phyloP scores from a whole-genome alignment of 306 rosid species.

The Carpinus fangiana region DNA sequence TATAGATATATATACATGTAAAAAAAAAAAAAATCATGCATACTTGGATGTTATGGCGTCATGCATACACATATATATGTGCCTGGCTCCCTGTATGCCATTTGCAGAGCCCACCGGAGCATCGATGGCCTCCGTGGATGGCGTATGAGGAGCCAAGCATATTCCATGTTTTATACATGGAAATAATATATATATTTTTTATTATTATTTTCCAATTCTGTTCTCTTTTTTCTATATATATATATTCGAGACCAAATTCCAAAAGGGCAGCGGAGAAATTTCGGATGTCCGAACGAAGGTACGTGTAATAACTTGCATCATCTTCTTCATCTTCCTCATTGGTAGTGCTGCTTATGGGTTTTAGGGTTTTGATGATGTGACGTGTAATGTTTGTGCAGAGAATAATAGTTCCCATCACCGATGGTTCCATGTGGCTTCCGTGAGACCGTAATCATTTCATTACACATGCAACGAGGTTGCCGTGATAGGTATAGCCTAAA shows the following conservation, averaged over 20 bases:
- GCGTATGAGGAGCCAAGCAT: slow-evolving; percentile 99
- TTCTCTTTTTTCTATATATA: neutral
- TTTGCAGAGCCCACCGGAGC: slow-evolving; percentile 70
- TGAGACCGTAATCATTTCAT: slow-evolving; percentile 26
- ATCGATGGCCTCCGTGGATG: slow-evolving; percentile 84
- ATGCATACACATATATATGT: slow-evolving; percentile 27
- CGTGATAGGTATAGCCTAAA: slow-evolving; percentile 27
- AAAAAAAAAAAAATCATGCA: neutral
- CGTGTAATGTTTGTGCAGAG: slow-evolving; percentile 9
- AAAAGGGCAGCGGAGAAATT: slow-evolving; percentile 22
- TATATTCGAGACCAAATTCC: neutral
- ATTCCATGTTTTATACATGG: slow-evolving; percentile 36
- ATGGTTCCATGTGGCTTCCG: slow-evolving; percentile 25
- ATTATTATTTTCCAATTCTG: neutral
- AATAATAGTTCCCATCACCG: slow-evolving; percentile 18
- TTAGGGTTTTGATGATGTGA: slow-evolving; percentile 17
- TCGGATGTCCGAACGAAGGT: slow-evolving; percentile 12
- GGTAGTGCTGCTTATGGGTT: neutral
- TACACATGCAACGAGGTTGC: slow-evolving; percentile 36
- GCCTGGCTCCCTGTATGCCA: slow-evolving; percentile 99
- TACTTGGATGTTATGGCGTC: neutral
- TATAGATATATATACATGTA: neutral
- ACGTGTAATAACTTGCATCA: neutral
- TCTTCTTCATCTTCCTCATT: neutral
- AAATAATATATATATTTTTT: neutral